Evolutionary conservation across 2,329 filamentous ascomycete species (phyloP).

Genomic region (Pyrenochaeta sp.): DNA sequence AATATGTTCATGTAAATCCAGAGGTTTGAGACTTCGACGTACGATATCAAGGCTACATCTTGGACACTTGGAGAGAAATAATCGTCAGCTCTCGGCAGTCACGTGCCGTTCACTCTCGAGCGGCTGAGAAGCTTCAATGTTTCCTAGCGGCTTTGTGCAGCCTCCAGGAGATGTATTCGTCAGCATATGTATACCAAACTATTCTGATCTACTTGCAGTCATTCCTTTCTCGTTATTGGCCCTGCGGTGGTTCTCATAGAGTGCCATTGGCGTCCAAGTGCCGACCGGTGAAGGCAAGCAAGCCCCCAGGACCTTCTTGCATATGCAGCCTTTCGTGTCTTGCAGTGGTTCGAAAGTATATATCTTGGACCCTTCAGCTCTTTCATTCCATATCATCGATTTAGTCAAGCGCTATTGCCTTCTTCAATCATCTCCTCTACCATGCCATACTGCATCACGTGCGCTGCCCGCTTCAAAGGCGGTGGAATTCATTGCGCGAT

Average conservation of each 20-base stretch:
- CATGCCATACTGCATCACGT: slow-evolving; percentile 24
- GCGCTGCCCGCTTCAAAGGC: slow-evolving; percentile 15
- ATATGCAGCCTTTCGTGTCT: slow-evolving; percentile 22
- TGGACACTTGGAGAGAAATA: too few relatives aligned
- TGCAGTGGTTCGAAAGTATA: background rate
- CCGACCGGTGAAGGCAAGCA: slow-evolving; percentile 22
- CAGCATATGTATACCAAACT: background rate
- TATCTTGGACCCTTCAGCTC: slow-evolving; percentile 1
- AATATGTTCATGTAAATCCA: slow-evolving; percentile 76
- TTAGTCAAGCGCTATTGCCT: background rate
- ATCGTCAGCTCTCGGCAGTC: background rate
- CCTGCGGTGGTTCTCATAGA: background rate
- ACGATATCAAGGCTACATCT: too few relatives aligned
- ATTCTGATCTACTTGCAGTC: background rate
- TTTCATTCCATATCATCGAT: background rate
- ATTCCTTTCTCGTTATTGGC: background rate
- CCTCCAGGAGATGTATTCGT: background rate
- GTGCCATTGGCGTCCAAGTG: slow-evolving; percentile 2
- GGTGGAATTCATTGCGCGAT: slow-evolving; percentile 19
- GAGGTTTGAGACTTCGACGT: background rate
- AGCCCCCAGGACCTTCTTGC: slow-evolving; percentile 10
- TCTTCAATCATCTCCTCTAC: background rate
- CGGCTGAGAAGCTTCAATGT: background rate
- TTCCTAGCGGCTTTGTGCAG: too few relatives aligned
- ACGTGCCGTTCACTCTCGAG: background rate